Evolutionary conservation across 257 asterid genomes (phyloP).

Genomic region (Fraxinus anomala): DNA sequence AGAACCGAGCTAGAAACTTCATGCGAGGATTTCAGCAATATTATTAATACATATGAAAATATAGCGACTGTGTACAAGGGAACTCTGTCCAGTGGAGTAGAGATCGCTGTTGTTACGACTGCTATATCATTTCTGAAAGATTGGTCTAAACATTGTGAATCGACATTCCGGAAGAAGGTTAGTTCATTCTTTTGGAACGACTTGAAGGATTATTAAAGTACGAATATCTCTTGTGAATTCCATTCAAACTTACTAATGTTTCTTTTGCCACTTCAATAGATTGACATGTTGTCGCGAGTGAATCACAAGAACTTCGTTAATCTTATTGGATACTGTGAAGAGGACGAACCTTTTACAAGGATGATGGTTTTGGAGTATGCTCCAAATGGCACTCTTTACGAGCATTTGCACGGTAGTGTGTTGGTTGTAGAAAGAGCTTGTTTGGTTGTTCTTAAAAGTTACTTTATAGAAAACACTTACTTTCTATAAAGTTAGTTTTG

Average conservation of each 20-base stretch:
- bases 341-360: slow-evolving; percentile 79
- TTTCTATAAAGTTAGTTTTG: background rate
- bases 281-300: slow-evolving; percentile 71
- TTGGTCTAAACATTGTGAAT: slow-evolving; percentile 79
- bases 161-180: slow-evolving; percentile 75
- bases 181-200: background rate
- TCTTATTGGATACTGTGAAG: slow-evolving; percentile 91
- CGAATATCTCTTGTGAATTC: background rate
- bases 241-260: slow-evolving; percentile 15
- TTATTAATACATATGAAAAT: slow-evolving; percentile 46
- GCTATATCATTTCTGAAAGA: slow-evolving; percentile 53
- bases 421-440: slow-evolving; percentile 4
- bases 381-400: slow-evolving; percentile 79
- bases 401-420: slow-evolving; percentile 85
- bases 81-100: slow-evolving; percentile 90
- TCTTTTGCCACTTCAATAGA: slow-evolving; percentile 41
- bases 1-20: slow-evolving; percentile 82
- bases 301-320: slow-evolving; percentile 94
- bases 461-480: background rate
- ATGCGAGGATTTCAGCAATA: slow-evolving; percentile 96
- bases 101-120: slow-evolving; percentile 82
- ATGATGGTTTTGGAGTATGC: slow-evolving; percentile 99
- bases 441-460: background rate
- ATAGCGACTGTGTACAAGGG: slow-evolving; percentile 76
- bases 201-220: background rate